Conservation (phyloP, 2,329 filamentous ascomycete species). For the Aspergillus costaricaensis region DNA sequence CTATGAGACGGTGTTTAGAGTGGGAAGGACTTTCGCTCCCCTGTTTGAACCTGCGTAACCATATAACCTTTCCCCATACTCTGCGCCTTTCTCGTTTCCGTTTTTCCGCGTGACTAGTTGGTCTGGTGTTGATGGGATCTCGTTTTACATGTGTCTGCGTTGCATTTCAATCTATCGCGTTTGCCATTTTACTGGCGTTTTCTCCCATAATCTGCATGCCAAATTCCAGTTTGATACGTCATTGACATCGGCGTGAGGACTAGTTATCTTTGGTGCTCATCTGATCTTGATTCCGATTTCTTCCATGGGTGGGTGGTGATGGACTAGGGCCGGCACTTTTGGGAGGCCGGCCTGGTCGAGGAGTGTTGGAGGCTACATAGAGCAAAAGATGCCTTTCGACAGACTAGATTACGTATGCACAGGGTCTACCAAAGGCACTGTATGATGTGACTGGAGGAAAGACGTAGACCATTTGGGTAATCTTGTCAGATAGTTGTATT, state of each 20-base stretch:
- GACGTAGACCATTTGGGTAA: neutral
- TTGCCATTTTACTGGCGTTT: conserved; percentile 9
- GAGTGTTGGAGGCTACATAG: neutral
- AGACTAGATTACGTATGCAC: neutral
- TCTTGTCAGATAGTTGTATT: no score
- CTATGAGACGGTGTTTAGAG: conserved; percentile 31
- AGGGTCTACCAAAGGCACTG: neutral
- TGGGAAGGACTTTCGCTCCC: conserved; percentile 21
- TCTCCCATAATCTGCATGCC: conserved; percentile 14
- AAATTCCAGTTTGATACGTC: conserved; percentile 19
- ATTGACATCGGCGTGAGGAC: conserved; percentile 28
- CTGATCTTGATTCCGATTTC: neutral
- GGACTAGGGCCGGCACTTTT: no score
- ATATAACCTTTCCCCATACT: conserved; percentile 46
- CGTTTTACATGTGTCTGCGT: conserved; percentile 14
- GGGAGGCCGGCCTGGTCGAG: neutral
- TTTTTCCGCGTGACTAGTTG: conserved; percentile 20
- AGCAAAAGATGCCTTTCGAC: neutral
- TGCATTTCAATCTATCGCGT: conserved; percentile 12
- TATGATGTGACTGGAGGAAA: neutral
- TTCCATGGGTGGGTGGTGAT: no score
- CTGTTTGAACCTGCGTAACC: conserved; percentile 29
- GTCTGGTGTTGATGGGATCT: conserved; percentile 25
- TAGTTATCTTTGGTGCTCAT: conserved; percentile 21
- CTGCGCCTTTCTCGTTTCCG: conserved; percentile 19